Evolutionary conservation across 805 yeast species (phyloP).

Genomic region (Suhomyces pyralidae): DNA sequence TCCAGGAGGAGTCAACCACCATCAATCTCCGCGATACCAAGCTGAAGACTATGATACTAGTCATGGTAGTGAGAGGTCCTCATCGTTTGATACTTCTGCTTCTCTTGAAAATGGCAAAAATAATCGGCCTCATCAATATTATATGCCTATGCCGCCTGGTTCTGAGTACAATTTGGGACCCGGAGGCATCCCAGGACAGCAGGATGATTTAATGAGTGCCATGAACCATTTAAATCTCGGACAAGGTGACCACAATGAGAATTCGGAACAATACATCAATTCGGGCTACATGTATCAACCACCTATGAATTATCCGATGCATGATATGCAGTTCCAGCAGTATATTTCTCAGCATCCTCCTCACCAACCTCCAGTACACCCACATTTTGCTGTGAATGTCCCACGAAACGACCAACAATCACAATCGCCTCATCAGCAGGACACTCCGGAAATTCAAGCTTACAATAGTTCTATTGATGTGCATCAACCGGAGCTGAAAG

Average conservation of each 20-base stretch:
- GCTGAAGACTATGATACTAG: constrained; percentile 4
- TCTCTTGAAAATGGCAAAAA: neutral
- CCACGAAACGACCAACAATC: neutral
- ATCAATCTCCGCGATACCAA: constrained; percentile 5
- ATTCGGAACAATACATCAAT: constrained; percentile 6
- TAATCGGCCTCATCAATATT: neutral
- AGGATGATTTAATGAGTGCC: constrained; percentile 12
- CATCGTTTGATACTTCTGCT: neutral
- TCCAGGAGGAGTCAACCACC: neutral
- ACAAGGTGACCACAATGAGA: constrained; percentile 6
- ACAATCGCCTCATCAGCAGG: neutral
- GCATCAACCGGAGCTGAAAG: neutral
- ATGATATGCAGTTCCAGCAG: constrained; percentile 14
- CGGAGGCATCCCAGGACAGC: neutral
- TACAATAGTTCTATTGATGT: neutral
- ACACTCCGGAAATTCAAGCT: neutral
- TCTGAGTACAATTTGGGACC: constrained; percentile 1
- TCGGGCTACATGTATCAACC: constrained; percentile 14
- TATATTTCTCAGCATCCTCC: constrained; percentile 11
- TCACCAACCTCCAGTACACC: constrained; percentile 4
- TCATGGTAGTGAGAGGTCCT: neutral
- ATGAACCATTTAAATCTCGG: constrained; percentile 12
- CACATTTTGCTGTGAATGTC: neutral
- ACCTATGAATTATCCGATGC: constrained; percentile 11
- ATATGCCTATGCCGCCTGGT: constrained; percentile 4